These are phyloP conservation scores for Plasmodium falciparum DNA, from an alignment of 169 alveolate genomes.

Conservation along the genomic window DNA sequence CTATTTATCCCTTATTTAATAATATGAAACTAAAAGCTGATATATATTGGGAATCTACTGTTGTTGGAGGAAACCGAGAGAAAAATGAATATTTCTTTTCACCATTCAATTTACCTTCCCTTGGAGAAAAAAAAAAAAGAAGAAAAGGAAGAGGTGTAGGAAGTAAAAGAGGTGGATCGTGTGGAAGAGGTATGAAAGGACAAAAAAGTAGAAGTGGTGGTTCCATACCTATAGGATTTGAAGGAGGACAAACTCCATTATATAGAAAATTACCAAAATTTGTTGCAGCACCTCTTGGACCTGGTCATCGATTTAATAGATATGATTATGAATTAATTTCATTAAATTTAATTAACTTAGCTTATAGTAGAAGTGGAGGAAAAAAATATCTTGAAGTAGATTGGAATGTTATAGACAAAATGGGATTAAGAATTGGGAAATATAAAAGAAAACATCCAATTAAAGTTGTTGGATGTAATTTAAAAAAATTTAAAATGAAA, in stretches of 20 bases:
- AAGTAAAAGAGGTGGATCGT: conserved; percentile 85
- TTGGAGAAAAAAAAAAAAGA: conserved; percentile 81
- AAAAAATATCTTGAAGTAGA: conserved; percentile 81
- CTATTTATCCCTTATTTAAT: conserved; percentile 78
- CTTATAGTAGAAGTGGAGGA: conserved; percentile 76
- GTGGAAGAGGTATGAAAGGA: conserved; percentile 86
- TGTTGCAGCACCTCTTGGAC: conserved; percentile 86
- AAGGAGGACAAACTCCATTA: conserved; percentile 87
- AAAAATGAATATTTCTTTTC: conserved; percentile 79
- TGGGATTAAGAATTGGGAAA: conserved; percentile 83
- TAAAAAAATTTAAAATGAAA: conserved; percentile 82
- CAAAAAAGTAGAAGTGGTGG: conserved; percentile 87
- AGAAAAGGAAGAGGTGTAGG: conserved; percentile 89
- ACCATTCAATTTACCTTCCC: conserved; percentile 79
- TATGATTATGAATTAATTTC: conserved; percentile 83
- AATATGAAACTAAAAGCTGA: conserved; percentile 80
- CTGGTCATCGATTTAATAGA: conserved; percentile 81
- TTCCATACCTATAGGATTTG: conserved; percentile 81
- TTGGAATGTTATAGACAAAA: conserved; percentile 83
- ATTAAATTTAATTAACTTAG: conserved; percentile 78
- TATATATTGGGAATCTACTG: conserved; percentile 84
- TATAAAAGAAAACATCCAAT: conserved; percentile 84
- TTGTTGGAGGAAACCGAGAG: conserved; percentile 83
- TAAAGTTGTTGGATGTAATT: conserved; percentile 80
- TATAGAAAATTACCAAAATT: conserved; percentile 86